Evolutionary conservation across 345 rosid genomes (phyloP), one percentile per base, ranked within the genome.

Genomic region (Conringia planisiliqua): DNA sequence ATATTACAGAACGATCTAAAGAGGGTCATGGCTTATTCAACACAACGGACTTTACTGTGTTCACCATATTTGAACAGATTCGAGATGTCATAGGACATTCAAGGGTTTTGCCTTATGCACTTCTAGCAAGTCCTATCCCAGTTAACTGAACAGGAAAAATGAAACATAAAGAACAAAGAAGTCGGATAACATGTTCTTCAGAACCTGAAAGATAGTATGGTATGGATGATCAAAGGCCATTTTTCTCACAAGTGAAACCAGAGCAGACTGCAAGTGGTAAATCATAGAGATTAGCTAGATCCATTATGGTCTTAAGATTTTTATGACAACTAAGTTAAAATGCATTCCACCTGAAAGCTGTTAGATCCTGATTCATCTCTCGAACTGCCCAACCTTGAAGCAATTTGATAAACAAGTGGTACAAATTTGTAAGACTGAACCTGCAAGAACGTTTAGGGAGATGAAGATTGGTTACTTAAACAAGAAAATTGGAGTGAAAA

Each of bases 171-270:
- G n/a, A 35, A 51, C 18, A 54, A 29, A 56, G 26, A 55, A 56
- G 33, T 47, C 39, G 17, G 47, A 63, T 61, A 64, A 39, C 39
- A 59, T 30, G 39, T 55, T 71, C 55, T 24, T 59, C 61, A 20
- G 51, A 72, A 94, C 98, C 97, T 87, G 98, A 80, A 94, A 83
- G 83, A 94, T 83, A 59, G 96, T 87, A 76, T 94, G 98, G 74
- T 94, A 90, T 20, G 98, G 98, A 85, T 94, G 98, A 80, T 91
- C 98, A 68, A 86, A 84, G 75, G 98, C 90, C 96, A 94, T 94
- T 85, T 91, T 94, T 86, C 87, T 94, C 83, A 94, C 81, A 70
- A 94, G 93, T 74, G 96, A 88, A 75, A 85, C 86, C 86, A 94
- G 73, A 75, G 97, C 95, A 84, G 82, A 84, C 98, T 94, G 97